A percentile compares a stretch with the other conserved stretches of the same genome.
Evolutionary conservation across 2,329 filamentous ascomycete species (phyloP).

Genomic region (Myriangium duriaei): DNA sequence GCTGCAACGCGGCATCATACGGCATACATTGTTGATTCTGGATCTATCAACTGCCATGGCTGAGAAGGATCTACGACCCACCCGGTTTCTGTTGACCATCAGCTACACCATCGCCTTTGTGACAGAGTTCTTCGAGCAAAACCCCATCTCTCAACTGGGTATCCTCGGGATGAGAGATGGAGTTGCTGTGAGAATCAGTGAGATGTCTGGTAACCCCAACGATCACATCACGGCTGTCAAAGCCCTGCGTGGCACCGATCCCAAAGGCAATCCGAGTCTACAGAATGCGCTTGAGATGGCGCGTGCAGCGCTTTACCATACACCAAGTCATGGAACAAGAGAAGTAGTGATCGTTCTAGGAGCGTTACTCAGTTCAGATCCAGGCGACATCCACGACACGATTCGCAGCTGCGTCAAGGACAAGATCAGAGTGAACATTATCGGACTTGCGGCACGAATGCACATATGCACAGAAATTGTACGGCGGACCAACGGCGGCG

Average conservation of each 20-base stretch:
- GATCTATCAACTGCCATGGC: slow-evolving; percentile 90
- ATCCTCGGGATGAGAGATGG: slow-evolving; percentile 91
- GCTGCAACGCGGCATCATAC: slow-evolving; percentile 89
- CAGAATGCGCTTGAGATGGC: slow-evolving; percentile 97
- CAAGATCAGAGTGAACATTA: slow-evolving; percentile 74
- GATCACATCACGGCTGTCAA: slow-evolving; percentile 73
- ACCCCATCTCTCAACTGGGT: slow-evolving; percentile 90
- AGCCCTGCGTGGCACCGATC: slow-evolving; percentile 35
- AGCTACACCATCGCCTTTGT: slow-evolving; percentile 80
- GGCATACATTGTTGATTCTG: slow-evolving; percentile 82
- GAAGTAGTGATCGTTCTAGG: slow-evolving; percentile 90
- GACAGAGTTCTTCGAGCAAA: slow-evolving; percentile 93
- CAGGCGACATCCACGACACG: slow-evolving; percentile 88
- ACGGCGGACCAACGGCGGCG: slow-evolving; percentile 71
- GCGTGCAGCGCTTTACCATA: slow-evolving; percentile 79
- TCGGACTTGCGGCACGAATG: slow-evolving; percentile 83
- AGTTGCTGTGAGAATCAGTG: slow-evolving; percentile 70
- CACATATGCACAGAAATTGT: slow-evolving; percentile 87
- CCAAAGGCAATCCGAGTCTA: slow-evolving; percentile 43
- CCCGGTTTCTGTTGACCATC: slow-evolving; percentile 68
- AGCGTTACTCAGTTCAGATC: slow-evolving; percentile 78
- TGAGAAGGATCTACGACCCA: slow-evolving; percentile 89
- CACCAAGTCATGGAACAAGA: slow-evolving; percentile 82
- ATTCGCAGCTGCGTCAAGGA: slow-evolving; percentile 67
- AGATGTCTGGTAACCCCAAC: slow-evolving; percentile 81